phyloP scores from a whole-genome alignment of 2,329 filamentous ascomycete species.

The Septoria petroselini region DNA sequence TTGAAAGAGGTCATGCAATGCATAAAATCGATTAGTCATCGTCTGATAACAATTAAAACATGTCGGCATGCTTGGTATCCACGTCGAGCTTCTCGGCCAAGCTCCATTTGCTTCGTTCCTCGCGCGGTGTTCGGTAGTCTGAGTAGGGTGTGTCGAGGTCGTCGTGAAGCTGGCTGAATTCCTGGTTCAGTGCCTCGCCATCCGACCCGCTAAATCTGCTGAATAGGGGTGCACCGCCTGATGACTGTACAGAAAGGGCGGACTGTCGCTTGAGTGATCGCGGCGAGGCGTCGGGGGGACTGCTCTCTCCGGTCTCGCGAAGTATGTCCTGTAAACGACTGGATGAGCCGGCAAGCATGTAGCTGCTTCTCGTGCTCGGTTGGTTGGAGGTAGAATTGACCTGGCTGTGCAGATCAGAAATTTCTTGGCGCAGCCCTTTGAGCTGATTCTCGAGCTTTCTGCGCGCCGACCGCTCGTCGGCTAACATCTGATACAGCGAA shows the following conservation, averaged over 20 bases:
- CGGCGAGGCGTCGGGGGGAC: constrained; percentile 14
- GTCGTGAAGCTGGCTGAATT: constrained; percentile 14
- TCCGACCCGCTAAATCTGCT: constrained; percentile 31
- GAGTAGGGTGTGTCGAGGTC: constrained; percentile 29
- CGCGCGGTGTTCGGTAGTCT: constrained; percentile 32
- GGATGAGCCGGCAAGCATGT: constrained; percentile 28
- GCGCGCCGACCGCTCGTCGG: constrained; percentile 39
- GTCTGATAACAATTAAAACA: constrained; percentile 26
- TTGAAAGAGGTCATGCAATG: neutral
- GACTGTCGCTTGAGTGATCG: constrained; percentile 19
- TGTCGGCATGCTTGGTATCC: constrained; percentile 20
- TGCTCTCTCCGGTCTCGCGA: constrained; percentile 29
- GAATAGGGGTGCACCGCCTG: constrained; percentile 10
- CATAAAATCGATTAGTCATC: neutral
- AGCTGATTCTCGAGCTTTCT: constrained; percentile 37
- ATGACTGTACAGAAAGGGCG: constrained; percentile 15
- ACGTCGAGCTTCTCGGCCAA: constrained; percentile 16
- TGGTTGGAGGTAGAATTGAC: constrained; percentile 26
- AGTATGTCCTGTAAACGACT: constrained; percentile 30
- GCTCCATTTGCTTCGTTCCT: constrained; percentile 29
- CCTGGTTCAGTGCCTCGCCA: constrained; percentile 24
- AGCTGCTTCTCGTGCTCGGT: constrained; percentile 30
- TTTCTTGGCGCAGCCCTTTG: constrained; percentile 30
- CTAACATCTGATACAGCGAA: constrained; percentile 40
- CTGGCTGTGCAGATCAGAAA: constrained; percentile 35